Conservation (phyloP, 345 rosid species). For the Salix viminalis region DNA sequence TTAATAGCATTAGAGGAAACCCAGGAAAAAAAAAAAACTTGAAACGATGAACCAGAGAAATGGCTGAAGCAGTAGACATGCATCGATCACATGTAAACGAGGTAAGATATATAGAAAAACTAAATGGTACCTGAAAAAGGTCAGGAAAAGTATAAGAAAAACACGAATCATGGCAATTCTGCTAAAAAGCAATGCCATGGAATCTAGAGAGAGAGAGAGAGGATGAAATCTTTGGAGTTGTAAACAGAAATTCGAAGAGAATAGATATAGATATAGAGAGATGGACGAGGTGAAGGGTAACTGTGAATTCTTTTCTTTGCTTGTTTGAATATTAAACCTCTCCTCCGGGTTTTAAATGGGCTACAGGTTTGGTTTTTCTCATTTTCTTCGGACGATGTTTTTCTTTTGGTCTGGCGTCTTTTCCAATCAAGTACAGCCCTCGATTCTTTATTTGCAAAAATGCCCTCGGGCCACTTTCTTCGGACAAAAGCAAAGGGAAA, state of each 20-base stretch:
- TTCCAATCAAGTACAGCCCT: slow-evolving; percentile 24
- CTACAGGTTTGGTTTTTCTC: slow-evolving; percentile 1
- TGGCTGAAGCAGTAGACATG: background rate
- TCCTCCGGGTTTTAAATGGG: slow-evolving; percentile 19
- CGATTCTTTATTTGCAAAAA: slow-evolving; percentile 6
- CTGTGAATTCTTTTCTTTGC: slow-evolving; percentile 52
- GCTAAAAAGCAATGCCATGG: slow-evolving; percentile 29
- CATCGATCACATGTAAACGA: background rate
- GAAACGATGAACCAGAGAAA: background rate
- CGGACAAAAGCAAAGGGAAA: slow-evolving; percentile 53
- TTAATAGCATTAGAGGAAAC: background rate
- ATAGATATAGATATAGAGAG: slow-evolving; percentile 17
- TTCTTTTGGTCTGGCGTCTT: slow-evolving; percentile 14
- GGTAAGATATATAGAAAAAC: background rate
- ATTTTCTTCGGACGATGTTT: slow-evolving; percentile 1
- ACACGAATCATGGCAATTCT: slow-evolving; percentile 25
- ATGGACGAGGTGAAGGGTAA: background rate
- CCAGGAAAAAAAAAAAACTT: background rate
- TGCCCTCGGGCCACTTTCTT: slow-evolving; percentile 51
- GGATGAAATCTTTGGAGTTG: slow-evolving; percentile 20
- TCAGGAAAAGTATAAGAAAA: slow-evolving; percentile 36
- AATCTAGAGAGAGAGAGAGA: slow-evolving; percentile 11
- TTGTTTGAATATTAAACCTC: slow-evolving; percentile 32
- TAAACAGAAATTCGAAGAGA: slow-evolving; percentile 16
- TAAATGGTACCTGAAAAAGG: slow-evolving; percentile 45